Percentiles rank a stretch among this genome's conserved stretches.
Conservation (phyloP, 139 green algal genomes). For the Asterochloris sp. region DNA sequence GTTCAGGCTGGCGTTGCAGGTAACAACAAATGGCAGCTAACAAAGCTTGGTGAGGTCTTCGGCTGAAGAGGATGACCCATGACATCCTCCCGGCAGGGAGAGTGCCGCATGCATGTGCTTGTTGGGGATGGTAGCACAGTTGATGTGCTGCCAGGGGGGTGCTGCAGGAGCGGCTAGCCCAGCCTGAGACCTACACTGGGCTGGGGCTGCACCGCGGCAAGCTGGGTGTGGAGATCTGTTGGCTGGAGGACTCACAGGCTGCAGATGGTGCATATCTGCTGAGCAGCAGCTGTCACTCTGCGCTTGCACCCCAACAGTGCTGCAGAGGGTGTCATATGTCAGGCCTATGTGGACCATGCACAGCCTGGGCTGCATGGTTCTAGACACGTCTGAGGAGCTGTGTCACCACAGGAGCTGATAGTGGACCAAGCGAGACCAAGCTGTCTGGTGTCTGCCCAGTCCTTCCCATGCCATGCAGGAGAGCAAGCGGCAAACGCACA, state of each 20-base stretch:
- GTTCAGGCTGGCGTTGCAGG: slow-evolving; percentile 33
- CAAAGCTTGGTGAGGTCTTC: not conserved
- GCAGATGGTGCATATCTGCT: too few species aligned
- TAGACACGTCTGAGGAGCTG: not conserved
- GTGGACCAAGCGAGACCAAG: not conserved
- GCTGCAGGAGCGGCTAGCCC: not conserved
- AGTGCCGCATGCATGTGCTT: not conserved
- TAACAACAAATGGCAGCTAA: not conserved
- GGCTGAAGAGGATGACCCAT: too few species aligned
- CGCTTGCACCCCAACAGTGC: too few species aligned
- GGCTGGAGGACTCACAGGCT: too few species aligned
- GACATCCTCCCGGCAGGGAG: not conserved
- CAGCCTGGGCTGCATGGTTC: not conserved
- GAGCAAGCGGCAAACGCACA: not conserved
- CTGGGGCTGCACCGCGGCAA: too few species aligned
- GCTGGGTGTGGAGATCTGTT: too few species aligned
- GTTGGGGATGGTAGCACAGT: not conserved
- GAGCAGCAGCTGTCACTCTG: too few species aligned
- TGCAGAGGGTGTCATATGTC: not conserved
- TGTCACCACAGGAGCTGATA: not conserved
- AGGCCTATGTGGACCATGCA: not conserved
- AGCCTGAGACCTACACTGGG: too few species aligned
- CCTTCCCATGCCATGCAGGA: slow-evolving; percentile 16
- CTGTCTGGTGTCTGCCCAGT: not conserved
- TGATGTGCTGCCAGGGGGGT: not conserved